Evolutionary conservation across 306 rosid genomes (phyloP), one percentile per base, ranked within the genome.

Genomic region (Cucurbita moschata): DNA sequence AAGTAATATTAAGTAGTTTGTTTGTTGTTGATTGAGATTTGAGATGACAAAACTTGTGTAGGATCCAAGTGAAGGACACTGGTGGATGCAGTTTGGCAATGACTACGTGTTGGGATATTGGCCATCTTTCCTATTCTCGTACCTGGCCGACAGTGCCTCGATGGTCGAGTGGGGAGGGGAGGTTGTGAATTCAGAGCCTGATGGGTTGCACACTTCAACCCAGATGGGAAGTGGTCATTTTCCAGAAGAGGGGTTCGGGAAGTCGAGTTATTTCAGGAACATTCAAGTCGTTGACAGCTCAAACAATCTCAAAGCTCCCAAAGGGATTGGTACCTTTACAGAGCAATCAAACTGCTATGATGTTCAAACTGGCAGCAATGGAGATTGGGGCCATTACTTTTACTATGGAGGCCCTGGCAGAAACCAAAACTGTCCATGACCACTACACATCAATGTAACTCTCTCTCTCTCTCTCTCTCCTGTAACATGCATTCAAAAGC

Each of bases 151-250:
- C 5, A 95, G 97, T 80, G 99, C 99, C 35, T 85, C 97, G 64
- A 95, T 91, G 97, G 84, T 95, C 15, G 99, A 95, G 72, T 95
- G 99, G 99, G 99, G 99, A 74, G 99, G 99, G n/a, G 99, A 95
- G 81, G 96, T 95, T 62, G 99, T 95, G 4, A 95, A 95, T 37
- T 89, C 99, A 18, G 76, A 88, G 78, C 74, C 86, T 13, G 97
- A 86, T 37, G 97, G 99, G 14, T 84, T 85, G 57, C 99, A 95
- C 81, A 95, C 99, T 11, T 85, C 95, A 49, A 95, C 99, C 1
- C 91, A 95, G 72, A 95, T 95, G 99, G 99, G 99, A 0, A 91
- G 96, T 55, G 99, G 99, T 40, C 92, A 76, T 70, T 95, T 95
- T 67, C 99, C 99, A 0, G 99, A 91, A 81, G 96, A 95, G 46